Conservation (phyloP, 257 asterid genomes). For the Penstemon newberryi region DNA sequence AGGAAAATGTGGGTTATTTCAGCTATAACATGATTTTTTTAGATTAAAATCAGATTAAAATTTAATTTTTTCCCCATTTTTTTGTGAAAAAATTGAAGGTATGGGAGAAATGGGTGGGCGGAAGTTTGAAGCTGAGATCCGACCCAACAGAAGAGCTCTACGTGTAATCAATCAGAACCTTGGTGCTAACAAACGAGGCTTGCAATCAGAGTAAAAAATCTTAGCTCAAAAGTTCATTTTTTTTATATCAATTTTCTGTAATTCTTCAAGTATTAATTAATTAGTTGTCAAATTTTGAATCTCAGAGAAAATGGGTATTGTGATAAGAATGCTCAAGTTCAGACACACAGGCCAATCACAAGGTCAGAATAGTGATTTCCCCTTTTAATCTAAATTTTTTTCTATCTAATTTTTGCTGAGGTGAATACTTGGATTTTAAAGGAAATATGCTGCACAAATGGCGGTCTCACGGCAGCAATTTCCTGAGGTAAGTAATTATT, state of each 20-base stretch:
- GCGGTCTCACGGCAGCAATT: slow-evolving; percentile 46
- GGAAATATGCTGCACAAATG: slow-evolving; percentile 80
- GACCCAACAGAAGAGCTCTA: slow-evolving; percentile 62
- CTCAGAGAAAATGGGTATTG: slow-evolving; percentile 57
- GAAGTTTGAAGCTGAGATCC: slow-evolving; percentile 65
- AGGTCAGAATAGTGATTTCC: slow-evolving; percentile 39
- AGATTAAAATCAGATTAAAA: slow-evolving; percentile 1
- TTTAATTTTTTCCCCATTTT: background rate
- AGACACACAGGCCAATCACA: slow-evolving; percentile 69
- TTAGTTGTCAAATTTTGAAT: slow-evolving; percentile 21
- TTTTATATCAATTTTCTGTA: background rate
- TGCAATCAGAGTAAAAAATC: slow-evolving; percentile 55
- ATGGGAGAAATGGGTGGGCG: slow-evolving; percentile 46
- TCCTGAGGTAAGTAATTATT: slow-evolving; percentile 43
- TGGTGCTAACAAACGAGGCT: slow-evolving; percentile 61
- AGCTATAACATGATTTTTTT: background rate
- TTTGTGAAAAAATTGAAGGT: slow-evolving; percentile 36
- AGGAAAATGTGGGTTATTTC: background rate
- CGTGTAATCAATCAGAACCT: slow-evolving; percentile 62
- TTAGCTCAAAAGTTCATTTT: slow-evolving; percentile 23
- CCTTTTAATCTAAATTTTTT: slow-evolving; percentile 21
- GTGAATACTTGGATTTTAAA: slow-evolving; percentile 25
- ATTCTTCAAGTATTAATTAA: background rate
- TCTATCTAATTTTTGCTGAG: slow-evolving; percentile 24
- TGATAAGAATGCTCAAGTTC: slow-evolving; percentile 45